Percentiles rank a stretch among this genome's conserved stretches.
phyloP scores from a whole-genome alignment of 345 rosid genomes.

The Atalantia buxifolia region DNA sequence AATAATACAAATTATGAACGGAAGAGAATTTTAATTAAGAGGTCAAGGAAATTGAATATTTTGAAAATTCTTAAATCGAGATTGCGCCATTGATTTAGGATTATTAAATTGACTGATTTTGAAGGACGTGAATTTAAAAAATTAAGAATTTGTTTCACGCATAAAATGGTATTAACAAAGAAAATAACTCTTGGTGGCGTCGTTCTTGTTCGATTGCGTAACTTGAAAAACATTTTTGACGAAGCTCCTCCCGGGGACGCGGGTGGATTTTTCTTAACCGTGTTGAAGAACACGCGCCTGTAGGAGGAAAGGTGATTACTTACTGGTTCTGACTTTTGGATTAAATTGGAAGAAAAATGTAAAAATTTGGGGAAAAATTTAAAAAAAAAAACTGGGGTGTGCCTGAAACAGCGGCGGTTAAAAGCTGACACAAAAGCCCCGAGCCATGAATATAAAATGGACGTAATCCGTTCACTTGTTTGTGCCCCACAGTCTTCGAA shows the following conservation, averaged over 20 bases:
- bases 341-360: neutral
- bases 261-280: neutral
- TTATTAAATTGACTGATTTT: neutral
- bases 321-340: neutral
- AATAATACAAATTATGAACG: neutral
- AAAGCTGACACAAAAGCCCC: neutral
- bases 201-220: too few relatives aligned
- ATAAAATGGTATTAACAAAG: too few relatives aligned
- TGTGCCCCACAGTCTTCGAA: too few relatives aligned
- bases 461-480: too few relatives aligned
- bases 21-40: neutral
- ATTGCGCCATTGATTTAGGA: neutral
- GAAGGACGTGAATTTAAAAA: too few relatives aligned
- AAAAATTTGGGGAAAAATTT: too few relatives aligned
- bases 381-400: neutral
- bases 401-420: constrained; percentile 5
- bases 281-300: neutral
- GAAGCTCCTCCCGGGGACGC: neutral
- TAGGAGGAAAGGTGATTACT: neutral
- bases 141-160: too few relatives aligned
- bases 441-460: too few relatives aligned
- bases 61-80: neutral
- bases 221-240: neutral
- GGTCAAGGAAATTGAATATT: neutral
- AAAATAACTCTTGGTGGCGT: too few relatives aligned